Base-by-base conservation (phyloP, 768 basidiomycete genomes). In the Mycena floridula region DNA sequence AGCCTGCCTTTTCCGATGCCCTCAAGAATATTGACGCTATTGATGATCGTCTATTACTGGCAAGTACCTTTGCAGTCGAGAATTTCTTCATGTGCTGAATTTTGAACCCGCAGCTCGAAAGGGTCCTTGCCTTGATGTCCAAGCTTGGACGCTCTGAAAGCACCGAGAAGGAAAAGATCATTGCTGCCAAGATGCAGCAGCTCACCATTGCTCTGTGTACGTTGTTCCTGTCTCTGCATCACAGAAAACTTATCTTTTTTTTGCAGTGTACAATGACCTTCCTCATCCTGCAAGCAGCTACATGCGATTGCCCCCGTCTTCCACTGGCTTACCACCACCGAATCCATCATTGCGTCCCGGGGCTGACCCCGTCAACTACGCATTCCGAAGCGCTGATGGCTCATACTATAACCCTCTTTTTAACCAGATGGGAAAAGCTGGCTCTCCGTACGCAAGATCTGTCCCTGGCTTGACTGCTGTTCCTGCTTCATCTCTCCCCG, bases 221-320 rank as follows among this genome's bases (percentile, higher is more conserved):
- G 82, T 68, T n/a, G 21, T n/a, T 8, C 11, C n/a, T 15, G 23
- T 20, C 38, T 16, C n/a, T 24, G 22, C 38, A 26, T 20, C 22
- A 42, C 32, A 37, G 43, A 8, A 13, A 37, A 27, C 18, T 43
- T 22, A 45, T 47, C 40, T 36, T 23, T 44, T 28, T 32, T 35
- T 43, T 39, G 24, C 59, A 85, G 83, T 89, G 32, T 89, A 82
- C 69, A 79, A 83, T 48, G 89, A 89, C 59, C 74, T 91, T 26
- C 85, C 86, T 3, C 88, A 88, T 50, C 87, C 87, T 4, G 81
- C 85, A 8, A 62, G 59, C 40, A 68, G 67, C 9, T 85, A 79
- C 56, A 62, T 85, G 28, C 43, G 54, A 37, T 44, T 54, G 4
- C 59, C 58, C 18, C 51, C 51, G 8, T 53, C 61, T 8, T 43